Percentiles rank a stretch among this genome's conserved stretches.
Evolutionary conservation across 176 grass and related monocot species (phyloP).

Genomic region (barley (Hordeum vulgare)): MorexV3_pseudomolecules_assembly NC_058518.1:11881745-11882244

Average conservation of each 20-base stretch:
- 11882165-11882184: not conserved
- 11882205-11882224: not conserved
- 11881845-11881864: constrained; percentile 46
- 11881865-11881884: constrained; percentile 58
- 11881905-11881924: constrained; percentile 32
- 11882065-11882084: not conserved
- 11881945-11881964: constrained; percentile 69
- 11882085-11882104: not conserved
- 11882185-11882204: not conserved
- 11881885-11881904: constrained; percentile 96
- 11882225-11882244: not conserved
- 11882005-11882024: constrained; percentile 72
- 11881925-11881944: constrained; percentile 40
- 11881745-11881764: not conserved
- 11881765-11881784: constrained; percentile 53
- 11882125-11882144: not conserved
- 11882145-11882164: not conserved
- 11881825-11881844: constrained; percentile 68
- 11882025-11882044: not conserved
- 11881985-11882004: constrained; percentile 78
- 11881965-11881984: constrained; percentile 71
- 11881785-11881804: constrained; percentile 71
- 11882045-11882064: not conserved
- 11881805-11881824: constrained; percentile 97
- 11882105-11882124: not conserved